phyloP scores from a whole-genome alignment of 345 rosid genomes.

The Salix udensis region DNA sequence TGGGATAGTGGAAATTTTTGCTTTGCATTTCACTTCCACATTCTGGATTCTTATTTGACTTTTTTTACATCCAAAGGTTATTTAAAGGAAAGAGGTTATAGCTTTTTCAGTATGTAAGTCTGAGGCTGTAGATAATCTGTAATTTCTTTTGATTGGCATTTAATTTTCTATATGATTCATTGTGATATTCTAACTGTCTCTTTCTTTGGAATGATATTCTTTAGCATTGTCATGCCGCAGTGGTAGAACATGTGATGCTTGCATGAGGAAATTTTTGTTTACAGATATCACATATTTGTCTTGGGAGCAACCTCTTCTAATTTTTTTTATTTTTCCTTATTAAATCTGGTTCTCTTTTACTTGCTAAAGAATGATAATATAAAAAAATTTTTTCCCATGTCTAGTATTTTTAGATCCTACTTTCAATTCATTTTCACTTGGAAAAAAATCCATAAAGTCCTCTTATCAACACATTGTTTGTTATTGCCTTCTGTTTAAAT shows the following conservation, averaged over 20 bases:
- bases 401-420: too few species aligned
- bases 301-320: background rate
- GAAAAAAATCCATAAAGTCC: background rate
- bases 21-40: background rate
- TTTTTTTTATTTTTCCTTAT: background rate
- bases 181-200: background rate
- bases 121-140: background rate
- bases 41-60: conserved; percentile 16
- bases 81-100: conserved; percentile 16
- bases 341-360: background rate
- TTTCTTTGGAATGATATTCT: conserved; percentile 9
- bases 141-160: background rate
- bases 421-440: background rate
- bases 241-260: conserved; percentile 8
- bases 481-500: conserved; percentile 24
- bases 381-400: background rate
- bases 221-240: conserved; percentile 3
- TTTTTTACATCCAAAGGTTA: conserved; percentile 16
- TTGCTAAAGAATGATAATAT: background rate
- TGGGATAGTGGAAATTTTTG: background rate
- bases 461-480: conserved; percentile 13
- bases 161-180: background rate
- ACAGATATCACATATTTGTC: background rate
- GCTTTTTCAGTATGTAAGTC: conserved; percentile 15
- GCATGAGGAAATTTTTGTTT: background rate